Evolutionary conservation across 495 filamentous ascomycete genomes (phyloP).

Genomic region (Patellaria atrata): DNA sequence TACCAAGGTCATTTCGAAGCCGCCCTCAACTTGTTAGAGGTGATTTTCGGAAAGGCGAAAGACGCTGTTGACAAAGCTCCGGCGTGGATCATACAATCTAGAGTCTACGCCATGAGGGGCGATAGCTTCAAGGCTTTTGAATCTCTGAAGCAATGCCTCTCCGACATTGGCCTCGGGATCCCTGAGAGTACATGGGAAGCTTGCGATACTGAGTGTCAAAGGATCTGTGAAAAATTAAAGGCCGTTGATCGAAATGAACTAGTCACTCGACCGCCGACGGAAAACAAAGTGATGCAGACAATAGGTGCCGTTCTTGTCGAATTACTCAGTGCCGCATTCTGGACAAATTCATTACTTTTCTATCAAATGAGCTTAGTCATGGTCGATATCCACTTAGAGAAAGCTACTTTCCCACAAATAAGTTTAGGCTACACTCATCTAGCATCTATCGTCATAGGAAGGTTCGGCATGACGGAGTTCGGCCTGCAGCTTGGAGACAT

Average conservation of each 20-base stretch:
- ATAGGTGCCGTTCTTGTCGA: constrained; percentile 64
- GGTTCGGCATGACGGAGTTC: constrained; percentile 59
- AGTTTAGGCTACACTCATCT: constrained; percentile 64
- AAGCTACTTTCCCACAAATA: constrained; percentile 56
- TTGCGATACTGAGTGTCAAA: constrained; percentile 57
- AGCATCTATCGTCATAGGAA: constrained; percentile 53
- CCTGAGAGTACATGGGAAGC: constrained; percentile 53
- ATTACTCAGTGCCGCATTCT: constrained; percentile 66
- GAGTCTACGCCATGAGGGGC: constrained; percentile 58
- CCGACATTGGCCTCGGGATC: constrained; percentile 49
- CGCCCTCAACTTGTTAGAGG: constrained; percentile 47
- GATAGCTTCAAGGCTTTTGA: constrained; percentile 53
- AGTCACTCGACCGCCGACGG: constrained; percentile 33
- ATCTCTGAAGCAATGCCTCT: constrained; percentile 50
- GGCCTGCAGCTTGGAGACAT: constrained; percentile 48
- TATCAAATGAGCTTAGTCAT: constrained; percentile 62
- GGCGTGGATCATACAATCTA: constrained; percentile 62
- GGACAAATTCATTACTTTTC: constrained; percentile 60
- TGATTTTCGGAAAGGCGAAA: constrained; percentile 49
- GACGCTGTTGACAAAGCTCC: constrained; percentile 60
- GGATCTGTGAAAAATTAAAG: constrained; percentile 43
- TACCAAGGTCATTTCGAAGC: constrained; percentile 53
- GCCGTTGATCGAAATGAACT: constrained; percentile 42
- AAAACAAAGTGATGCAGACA: constrained; percentile 43
- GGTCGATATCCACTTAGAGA: constrained; percentile 50